Base-by-base conservation (phyloP, 1,284 basidiomycete genomes). In the Ceratobasidium sp. region DNA sequence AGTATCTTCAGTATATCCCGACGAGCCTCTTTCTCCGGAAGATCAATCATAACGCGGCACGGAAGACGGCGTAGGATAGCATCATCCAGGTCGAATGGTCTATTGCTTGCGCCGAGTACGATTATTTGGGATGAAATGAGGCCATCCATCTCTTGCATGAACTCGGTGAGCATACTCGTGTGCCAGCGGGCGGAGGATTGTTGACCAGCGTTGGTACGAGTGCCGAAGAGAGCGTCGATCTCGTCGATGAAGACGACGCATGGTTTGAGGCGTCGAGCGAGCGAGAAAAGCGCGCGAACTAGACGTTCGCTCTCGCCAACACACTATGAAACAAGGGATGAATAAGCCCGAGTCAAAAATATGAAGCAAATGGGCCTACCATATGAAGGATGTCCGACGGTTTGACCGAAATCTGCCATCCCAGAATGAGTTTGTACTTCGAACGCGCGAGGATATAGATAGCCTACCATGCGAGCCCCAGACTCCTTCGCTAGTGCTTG, bases 131-230 rank as follows among this genome's bases (percentile, higher is more conserved):
- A 93, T 7, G 93, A 90, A 83, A 91, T 95, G 77, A 97, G 86
- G 1, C 97, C 97, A 83, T 99, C 97, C 97, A 99, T 98, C 84
- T 98, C 97, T 84, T 98, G 97, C 97, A 99, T 98, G 84, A 99
- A 97, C 84, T 98, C 96, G 23, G 95, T 94, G 83, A 96, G 92
- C 76, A 95, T 91, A 44, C 93, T 92, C 80, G 85, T 95, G 96
- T 49, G 94, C 96, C 85, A 93, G 91, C 53, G 76, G 93, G 80
- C 95, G 92, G 10, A 68, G 5, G 66, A 33, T 94, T 95, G 77
- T 92, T 92, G 79, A 95, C 94, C 39, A 94, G 90, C 23, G 91
- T 90, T 66, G 93, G 93, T 68, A 3, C 97, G 92, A 44, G 97
- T 95, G 42, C 95, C 95, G 81, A 98, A 97, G 0, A 99, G 89